Evolutionary conservation across 768 basidiomycete species (phyloP), one percentile per base, ranked within the genome.

Genomic region (Suillus brevipes): DNA sequence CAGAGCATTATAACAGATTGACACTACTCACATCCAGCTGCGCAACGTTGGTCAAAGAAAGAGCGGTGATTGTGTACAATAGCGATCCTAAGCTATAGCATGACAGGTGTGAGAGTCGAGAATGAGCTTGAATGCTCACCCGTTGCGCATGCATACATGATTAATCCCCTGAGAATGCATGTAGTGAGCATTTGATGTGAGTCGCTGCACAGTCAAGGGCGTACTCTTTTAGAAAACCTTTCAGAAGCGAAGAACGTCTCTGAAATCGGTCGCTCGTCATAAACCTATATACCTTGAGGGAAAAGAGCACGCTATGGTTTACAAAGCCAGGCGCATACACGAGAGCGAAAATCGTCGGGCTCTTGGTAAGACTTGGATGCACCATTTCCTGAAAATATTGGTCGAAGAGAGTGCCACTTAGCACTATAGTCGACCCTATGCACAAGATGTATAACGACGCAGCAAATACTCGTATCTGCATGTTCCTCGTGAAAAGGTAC

Each of bases 61-160:
- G 37, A 13, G 34, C n/a, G 12, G 50, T 34, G 3, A 64, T 66
- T 12, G 65, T 52, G n/a, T 28, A 64, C 31, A 66, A 25, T 53
- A 66, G 37, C 13, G 65, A 55, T 28, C 63, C 65, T 64, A 58
- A 28, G 57, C 16, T 20, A 38, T 64, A 50, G 36, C 10, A 37
- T 64, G 31, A 56, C n/a, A 43, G 45, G 43, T 53, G 23, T 40
- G 34, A 61, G 31, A n/a, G 3, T 55, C 14, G 37, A 36, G 20
- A 18, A 56, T 13, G 12, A 20, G 10, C 18, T 28, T 23, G 20
- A 45, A 23, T 6, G 49, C 65, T 45, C 34, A 67, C 67, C 67
- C 10, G 43, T 62, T 42, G 65, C 67, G 43, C 65, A 66, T 28
- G 50, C 42, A 61, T 67, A 67, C 67, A 66, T 56, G 6, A 66